These are phyloP conservation scores for Argentina anserina DNA, from an alignment of 306 rosid species.

Conservation along the genomic window DNA sequence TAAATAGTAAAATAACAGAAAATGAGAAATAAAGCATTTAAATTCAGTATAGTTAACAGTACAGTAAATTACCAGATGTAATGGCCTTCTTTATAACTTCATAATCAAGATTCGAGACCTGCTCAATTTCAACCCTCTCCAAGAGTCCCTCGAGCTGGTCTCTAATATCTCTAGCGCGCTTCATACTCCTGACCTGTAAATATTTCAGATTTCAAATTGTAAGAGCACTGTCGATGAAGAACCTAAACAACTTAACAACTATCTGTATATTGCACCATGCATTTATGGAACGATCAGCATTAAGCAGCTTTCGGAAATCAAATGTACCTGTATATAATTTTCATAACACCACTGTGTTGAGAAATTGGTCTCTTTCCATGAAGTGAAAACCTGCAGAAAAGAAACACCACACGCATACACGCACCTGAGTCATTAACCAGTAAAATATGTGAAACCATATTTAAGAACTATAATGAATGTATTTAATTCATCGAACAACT, in stretches of 20 bases:
- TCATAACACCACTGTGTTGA: slow-evolving; percentile 98
- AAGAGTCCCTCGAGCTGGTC: slow-evolving; percentile 92
- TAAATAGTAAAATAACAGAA: background rate
- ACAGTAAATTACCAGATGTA: slow-evolving; percentile 60
- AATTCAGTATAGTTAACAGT: background rate
- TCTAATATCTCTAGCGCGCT: slow-evolving; percentile 88
- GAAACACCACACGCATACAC: background rate
- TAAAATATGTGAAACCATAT: background rate
- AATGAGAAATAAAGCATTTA: background rate
- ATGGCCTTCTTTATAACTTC: slow-evolving; percentile 82
- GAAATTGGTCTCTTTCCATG: slow-evolving; percentile 98
- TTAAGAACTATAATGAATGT: background rate
- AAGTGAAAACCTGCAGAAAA: slow-evolving; percentile 58
- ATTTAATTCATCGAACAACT: background rate
- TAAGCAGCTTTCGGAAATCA: background rate
- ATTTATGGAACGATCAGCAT: background rate
- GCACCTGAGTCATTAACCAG: slow-evolving; percentile 3
- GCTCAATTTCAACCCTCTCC: slow-evolving; percentile 91
- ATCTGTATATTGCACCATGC: background rate
- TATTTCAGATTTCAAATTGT: background rate
- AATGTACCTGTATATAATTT: slow-evolving; percentile 76
- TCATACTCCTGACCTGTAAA: slow-evolving; percentile 89
- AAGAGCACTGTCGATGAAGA: slow-evolving; percentile 21
- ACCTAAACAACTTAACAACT: background rate
- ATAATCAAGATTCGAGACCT: slow-evolving; percentile 57